Percentiles rank a stretch among this genome's conserved stretches.
phyloP scores from a whole-genome alignment of 2,329 filamentous ascomycete genomes.

The Fusarium vanettenii region DNA sequence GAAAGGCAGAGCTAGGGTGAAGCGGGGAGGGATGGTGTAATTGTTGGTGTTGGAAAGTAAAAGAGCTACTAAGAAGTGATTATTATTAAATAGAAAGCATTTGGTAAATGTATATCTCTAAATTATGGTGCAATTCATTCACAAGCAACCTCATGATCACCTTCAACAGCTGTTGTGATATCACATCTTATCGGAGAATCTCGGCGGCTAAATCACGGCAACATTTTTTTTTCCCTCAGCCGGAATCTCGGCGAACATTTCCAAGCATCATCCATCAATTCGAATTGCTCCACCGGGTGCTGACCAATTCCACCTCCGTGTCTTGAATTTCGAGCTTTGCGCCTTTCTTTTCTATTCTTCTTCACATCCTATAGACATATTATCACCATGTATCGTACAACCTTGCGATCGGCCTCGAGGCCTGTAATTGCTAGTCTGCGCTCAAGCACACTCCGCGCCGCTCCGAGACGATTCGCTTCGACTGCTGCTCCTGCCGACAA shows the following conservation, averaged over 20 bases:
- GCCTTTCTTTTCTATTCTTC: slow-evolving; percentile 5
- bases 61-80: background rate
- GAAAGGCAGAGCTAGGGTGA: background rate
- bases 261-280: slow-evolving; percentile 28
- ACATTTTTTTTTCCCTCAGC: slow-evolving; percentile 31
- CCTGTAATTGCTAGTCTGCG: slow-evolving; percentile 57
- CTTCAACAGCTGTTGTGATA: background rate
- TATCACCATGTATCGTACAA: slow-evolving; percentile 63
- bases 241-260: slow-evolving; percentile 25
- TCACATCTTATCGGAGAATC: slow-evolving; percentile 27
- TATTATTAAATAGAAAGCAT: background rate
- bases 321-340: slow-evolving; percentile 13
- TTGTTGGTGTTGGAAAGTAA: background rate
- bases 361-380: background rate
- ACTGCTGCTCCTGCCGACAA: slow-evolving; percentile 68
- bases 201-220: slow-evolving; percentile 36
- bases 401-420: slow-evolving; percentile 60
- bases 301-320: slow-evolving; percentile 37
- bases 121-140: background rate
- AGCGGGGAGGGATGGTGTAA: background rate
- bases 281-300: slow-evolving; percentile 32
- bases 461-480: slow-evolving; percentile 63
- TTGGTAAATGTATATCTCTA: background rate
- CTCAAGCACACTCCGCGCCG: slow-evolving; percentile 51
- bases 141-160: background rate